Evolutionary conservation across 2,329 filamentous ascomycete genomes (phyloP).

Genomic region (Dothistroma pini): DNA sequence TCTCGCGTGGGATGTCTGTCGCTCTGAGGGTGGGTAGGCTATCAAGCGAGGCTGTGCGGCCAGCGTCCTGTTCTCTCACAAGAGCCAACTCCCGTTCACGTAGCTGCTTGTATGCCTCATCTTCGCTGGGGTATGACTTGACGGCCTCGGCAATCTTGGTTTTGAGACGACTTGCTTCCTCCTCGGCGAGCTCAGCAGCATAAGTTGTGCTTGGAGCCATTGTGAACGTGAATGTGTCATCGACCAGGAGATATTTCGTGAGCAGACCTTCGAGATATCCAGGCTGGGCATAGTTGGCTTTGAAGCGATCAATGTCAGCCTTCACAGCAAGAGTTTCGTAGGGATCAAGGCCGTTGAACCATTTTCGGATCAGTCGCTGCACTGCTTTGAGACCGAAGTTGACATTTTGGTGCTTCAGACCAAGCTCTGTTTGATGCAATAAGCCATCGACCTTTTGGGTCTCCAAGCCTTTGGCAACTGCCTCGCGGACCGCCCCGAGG

Average conservation of each 20-base stretch:
- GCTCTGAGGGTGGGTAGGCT: slow-evolving; percentile 86
- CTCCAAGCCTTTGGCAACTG: slow-evolving; percentile 75
- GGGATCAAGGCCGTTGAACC: slow-evolving; percentile 94
- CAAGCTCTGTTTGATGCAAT: slow-evolving; percentile 89
- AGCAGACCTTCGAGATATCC: slow-evolving; percentile 80
- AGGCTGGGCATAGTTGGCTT: slow-evolving; percentile 68
- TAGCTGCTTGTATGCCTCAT: slow-evolving; percentile 67
- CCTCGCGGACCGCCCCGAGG: slow-evolving; percentile 66
- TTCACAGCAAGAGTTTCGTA: slow-evolving; percentile 92
- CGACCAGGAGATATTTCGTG: slow-evolving; percentile 85
- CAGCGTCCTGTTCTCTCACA: slow-evolving; percentile 61
- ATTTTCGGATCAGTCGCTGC: slow-evolving; percentile 81
- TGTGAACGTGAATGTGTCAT: slow-evolving; percentile 84
- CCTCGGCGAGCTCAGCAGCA: slow-evolving; percentile 66
- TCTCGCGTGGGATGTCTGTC: slow-evolving; percentile 77
- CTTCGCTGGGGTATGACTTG: slow-evolving; percentile 64
- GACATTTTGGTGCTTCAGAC: slow-evolving; percentile 92
- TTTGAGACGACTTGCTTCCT: slow-evolving; percentile 72
- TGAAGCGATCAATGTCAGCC: slow-evolving; percentile 78
- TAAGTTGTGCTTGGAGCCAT: slow-evolving; percentile 84
- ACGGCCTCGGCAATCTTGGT: slow-evolving; percentile 69
- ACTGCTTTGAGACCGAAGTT: slow-evolving; percentile 90
- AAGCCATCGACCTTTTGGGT: slow-evolving; percentile 88
- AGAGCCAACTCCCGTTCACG: slow-evolving; percentile 76
- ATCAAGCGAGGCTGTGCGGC: slow-evolving; percentile 78